These are phyloP conservation scores for Phytopythium chamaehyphon DNA, from an alignment of 352 stramenopile species.

Conservation along the genomic window DNA sequence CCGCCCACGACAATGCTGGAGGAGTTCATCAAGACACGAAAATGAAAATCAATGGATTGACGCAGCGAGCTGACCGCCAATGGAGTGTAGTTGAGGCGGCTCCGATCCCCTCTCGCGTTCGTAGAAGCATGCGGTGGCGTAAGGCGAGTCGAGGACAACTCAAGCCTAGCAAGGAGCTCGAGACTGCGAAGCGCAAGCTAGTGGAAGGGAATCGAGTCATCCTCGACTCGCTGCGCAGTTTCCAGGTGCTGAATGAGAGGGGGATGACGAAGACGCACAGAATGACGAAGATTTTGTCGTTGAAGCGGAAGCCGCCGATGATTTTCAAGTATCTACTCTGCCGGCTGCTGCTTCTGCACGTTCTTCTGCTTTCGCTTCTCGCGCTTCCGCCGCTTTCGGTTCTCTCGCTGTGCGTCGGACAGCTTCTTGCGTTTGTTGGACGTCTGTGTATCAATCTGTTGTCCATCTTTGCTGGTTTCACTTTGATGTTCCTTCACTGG, in stretches of 20 bases:
- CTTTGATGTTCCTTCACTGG: conserved; percentile 1
- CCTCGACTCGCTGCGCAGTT: conserved; percentile 33
- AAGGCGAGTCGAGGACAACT: conserved; percentile 72
- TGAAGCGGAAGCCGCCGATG: too few relatives aligned
- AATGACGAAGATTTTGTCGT: too few relatives aligned
- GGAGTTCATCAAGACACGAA: conserved; percentile 33
- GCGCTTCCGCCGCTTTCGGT: conserved; percentile 69
- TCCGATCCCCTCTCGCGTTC: conserved; percentile 68
- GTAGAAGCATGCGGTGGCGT: conserved; percentile 82
- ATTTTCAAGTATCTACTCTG: too few relatives aligned
- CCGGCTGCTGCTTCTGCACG: too few relatives aligned
- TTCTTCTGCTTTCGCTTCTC: conserved; percentile 49
- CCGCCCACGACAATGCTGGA: conserved; percentile 27
- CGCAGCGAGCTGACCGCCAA: conserved; percentile 4
- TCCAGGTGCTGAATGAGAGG: conserved; percentile 38
- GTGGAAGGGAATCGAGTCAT: conserved; percentile 44
- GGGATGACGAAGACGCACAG: too few relatives aligned
- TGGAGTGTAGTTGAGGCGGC: conserved; percentile 36
- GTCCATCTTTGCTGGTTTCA: conserved; percentile 2
- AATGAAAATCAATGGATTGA: neutral
- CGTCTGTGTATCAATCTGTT: neutral
- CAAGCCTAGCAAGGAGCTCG: conserved; percentile 74
- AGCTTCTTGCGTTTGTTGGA: conserved; percentile 54
- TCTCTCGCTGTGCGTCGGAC: conserved; percentile 61
- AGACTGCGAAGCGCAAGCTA: conserved; percentile 47